These are phyloP conservation scores for Phytophthora idaei DNA, from an alignment of 352 stramenopile genomes.

Conservation along the genomic window DNA sequence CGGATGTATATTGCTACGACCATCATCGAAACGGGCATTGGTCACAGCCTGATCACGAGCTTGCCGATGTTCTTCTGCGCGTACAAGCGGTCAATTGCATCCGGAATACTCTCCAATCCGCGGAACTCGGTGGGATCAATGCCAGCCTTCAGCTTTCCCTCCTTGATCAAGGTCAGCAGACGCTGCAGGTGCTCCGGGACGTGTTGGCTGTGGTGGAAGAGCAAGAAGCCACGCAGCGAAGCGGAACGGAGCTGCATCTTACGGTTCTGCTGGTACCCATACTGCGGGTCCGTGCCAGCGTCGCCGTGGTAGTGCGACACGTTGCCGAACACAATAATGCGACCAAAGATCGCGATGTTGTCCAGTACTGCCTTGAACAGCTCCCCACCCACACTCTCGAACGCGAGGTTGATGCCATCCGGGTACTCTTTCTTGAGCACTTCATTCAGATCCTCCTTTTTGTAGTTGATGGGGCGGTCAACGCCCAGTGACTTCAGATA, in stretches of 20 bases:
- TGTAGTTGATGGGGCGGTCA: constrained; percentile 77
- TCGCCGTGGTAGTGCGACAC: constrained; percentile 56
- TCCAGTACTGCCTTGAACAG: constrained; percentile 45
- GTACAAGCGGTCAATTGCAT: constrained; percentile 70
- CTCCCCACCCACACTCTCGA: constrained; percentile 43
- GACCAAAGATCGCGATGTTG: constrained; percentile 62
- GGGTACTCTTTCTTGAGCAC: constrained; percentile 52
- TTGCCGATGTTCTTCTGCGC: constrained; percentile 79
- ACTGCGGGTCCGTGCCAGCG: constrained; percentile 30
- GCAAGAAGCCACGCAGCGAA: constrained; percentile 55
- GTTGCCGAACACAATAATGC: constrained; percentile 62
- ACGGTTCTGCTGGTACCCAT: constrained; percentile 36
- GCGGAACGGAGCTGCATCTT: constrained; percentile 45
- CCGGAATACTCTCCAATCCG: constrained; percentile 55
- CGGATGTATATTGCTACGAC: neutral
- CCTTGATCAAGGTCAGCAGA: constrained; percentile 54
- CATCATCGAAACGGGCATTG: neutral
- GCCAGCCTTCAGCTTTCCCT: constrained; percentile 57
- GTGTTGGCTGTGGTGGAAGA: constrained; percentile 38
- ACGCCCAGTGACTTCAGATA: constrained; percentile 58
- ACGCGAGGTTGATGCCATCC: constrained; percentile 45
- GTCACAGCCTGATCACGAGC: constrained; percentile 64
- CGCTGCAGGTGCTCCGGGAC: constrained; percentile 39
- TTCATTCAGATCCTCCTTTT: constrained; percentile 44
- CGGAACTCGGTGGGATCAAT: constrained; percentile 53